A percentile compares a stretch with the other conserved stretches of the same genome.
Conservation (phyloP, 148 eudicot genomes). For the Pharnaceum exiguum region DNA sequence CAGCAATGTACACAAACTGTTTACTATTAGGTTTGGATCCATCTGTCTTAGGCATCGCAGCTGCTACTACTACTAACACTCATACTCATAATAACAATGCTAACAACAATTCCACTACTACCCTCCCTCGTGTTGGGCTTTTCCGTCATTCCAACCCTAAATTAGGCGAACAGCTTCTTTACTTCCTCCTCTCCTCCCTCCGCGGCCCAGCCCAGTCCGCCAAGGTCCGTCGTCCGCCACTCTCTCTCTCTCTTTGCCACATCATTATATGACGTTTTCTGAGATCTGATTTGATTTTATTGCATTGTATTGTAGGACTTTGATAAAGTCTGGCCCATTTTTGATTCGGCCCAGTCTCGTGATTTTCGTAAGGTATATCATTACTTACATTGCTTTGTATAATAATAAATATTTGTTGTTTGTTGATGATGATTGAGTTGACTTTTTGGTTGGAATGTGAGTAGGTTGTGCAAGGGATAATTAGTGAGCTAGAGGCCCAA, state of each 20-base stretch:
- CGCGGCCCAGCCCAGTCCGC: constrained; percentile 86
- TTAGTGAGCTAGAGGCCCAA: constrained; percentile 95
- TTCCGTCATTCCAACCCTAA: constrained; percentile 99
- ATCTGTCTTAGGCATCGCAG: constrained; percentile 54
- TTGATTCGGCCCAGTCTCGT: constrained; percentile 95
- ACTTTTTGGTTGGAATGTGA: not conserved
- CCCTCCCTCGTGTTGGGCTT: constrained; percentile 82
- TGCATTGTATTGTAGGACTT: constrained; percentile 52
- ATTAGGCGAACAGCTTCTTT: constrained; percentile 94
- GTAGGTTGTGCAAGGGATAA: constrained; percentile 95
- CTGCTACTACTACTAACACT: constrained; percentile 46
- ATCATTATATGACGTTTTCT: not conserved
- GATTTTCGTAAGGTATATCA: constrained; percentile 83
- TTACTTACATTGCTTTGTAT: not conserved
- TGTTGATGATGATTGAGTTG: not conserved
- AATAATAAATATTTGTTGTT: too few species aligned
- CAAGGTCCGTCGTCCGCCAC: constrained; percentile 52
- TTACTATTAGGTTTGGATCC: constrained; percentile 90
- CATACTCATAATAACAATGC: too few species aligned
- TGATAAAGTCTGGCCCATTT: constrained; percentile 98
- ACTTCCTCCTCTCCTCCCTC: constrained; percentile 83
- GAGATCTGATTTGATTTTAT: not conserved
- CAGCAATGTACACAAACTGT: constrained; percentile 96
- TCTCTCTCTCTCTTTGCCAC: not conserved
- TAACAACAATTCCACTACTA: too few species aligned